A percentile compares a stretch with the other conserved stretches of the same genome.
Evolutionary conservation across 1,284 basidiomycete species (phyloP).

Genomic region (Cryptococcus depauperatus): DNA sequence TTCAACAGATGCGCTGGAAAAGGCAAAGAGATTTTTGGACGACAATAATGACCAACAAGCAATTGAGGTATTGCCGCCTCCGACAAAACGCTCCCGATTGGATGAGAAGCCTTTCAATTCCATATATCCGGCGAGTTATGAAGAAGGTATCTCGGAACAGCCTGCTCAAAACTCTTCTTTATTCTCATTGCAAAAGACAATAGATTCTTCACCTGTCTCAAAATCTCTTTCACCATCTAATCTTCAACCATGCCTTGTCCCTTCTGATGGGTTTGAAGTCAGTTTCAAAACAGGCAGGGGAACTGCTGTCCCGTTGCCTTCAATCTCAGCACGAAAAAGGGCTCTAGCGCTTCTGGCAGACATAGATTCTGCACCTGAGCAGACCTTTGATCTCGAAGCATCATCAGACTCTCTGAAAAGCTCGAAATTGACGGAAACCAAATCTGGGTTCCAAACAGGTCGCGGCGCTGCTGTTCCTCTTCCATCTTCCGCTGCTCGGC

Average conservation of each 20-base stretch:
- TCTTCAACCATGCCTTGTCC: not conserved
- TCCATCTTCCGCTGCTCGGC: constrained; percentile 12
- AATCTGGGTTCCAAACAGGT: constrained; percentile 16
- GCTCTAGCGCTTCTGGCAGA: constrained; percentile 11
- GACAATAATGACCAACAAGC: constrained; percentile 14
- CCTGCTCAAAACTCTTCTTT: not conserved
- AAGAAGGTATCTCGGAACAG: constrained; percentile 2
- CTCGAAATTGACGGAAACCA: not conserved
- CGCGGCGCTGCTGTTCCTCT: constrained; percentile 12
- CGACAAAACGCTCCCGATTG: too few species aligned
- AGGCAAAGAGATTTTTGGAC: constrained; percentile 21
- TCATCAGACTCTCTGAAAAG: not conserved
- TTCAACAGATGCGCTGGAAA: constrained; percentile 21
- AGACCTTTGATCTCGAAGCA: not conserved
- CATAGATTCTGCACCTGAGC: constrained; percentile 1
- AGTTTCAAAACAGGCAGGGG: constrained; percentile 19
- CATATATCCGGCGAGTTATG: too few species aligned
- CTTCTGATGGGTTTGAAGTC: not conserved
- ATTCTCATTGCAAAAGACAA: not conserved
- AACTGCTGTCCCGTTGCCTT: constrained; percentile 13
- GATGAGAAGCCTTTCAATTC: too few species aligned
- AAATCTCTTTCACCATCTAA: not conserved
- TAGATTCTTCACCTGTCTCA: not conserved
- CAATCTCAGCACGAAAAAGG: constrained; percentile 10
- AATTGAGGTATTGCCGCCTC: too few species aligned